phyloP scores from a whole-genome alignment of 306 rosid species.

The Pueraria montana region DNA sequence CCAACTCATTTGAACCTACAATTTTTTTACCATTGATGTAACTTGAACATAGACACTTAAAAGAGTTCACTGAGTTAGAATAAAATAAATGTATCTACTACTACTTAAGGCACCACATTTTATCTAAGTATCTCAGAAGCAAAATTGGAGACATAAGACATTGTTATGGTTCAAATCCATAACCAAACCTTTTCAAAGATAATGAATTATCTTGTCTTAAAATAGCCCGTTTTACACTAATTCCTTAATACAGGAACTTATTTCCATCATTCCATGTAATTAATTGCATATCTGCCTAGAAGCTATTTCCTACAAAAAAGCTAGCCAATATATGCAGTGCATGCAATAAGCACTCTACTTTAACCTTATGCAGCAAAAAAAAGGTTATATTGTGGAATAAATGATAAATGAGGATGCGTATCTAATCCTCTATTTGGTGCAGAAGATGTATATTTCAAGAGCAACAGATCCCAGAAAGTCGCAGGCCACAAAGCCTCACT shows the following conservation, averaged over 20 bases:
- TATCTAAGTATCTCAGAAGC: neutral
- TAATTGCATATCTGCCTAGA: neutral
- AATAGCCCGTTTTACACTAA: neutral
- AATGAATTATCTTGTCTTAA: neutral
- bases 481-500: no score
- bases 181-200: neutral
- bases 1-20: no score
- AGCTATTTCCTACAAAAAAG: neutral
- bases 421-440: neutral
- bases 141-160: neutral
- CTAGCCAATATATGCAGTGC: neutral
- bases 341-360: neutral
- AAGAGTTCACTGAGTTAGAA: neutral
- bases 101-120: neutral
- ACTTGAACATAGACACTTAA: neutral
- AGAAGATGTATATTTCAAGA: constrained; percentile 4
- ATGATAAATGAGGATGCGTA: neutral
- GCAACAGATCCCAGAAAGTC: neutral
- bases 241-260: neutral
- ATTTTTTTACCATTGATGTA: neutral
- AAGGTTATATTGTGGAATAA: neutral
- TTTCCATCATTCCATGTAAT: constrained; percentile 22
- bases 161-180: neutral
- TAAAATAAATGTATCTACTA: neutral
- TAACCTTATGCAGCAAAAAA: constrained; percentile 3